Evolutionary conservation across 768 basidiomycete species (phyloP).

Genomic region (Tricholoma terreum): DNA sequence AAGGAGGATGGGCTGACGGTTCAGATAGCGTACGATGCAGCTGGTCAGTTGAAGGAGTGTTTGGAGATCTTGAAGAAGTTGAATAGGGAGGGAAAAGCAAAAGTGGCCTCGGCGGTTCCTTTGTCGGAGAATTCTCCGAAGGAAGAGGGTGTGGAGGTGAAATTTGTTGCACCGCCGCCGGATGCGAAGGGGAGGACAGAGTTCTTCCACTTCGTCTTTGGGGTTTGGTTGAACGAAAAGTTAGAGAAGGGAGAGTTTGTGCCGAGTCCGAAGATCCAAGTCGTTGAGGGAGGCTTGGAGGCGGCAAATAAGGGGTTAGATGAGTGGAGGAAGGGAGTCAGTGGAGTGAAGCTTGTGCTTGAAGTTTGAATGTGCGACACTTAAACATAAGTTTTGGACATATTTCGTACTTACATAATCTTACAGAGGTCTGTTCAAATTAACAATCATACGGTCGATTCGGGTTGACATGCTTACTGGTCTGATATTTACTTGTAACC

Average conservation of each 20-base stretch:
- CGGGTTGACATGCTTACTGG: too few relatives aligned
- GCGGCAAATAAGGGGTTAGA: background rate
- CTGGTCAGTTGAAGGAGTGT: background rate
- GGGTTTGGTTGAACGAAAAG: background rate
- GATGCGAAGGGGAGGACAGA: background rate
- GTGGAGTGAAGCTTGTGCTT: background rate
- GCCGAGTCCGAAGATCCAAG: background rate
- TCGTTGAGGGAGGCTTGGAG: background rate
- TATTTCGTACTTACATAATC: too few relatives aligned
- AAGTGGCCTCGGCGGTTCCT: background rate
- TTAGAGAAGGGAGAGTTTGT: background rate
- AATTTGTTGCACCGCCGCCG: background rate
- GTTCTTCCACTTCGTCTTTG: background rate
- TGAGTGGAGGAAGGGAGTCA: background rate
- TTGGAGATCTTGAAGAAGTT: background rate
- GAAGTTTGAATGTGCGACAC: background rate
- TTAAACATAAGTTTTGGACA: too few relatives aligned
- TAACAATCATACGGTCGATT: too few relatives aligned
- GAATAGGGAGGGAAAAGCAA: background rate
- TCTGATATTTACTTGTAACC: too few relatives aligned
- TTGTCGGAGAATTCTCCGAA: background rate
- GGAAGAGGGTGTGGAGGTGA: slow-evolving; percentile 28
- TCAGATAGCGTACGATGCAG: background rate
- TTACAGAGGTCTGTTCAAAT: too few relatives aligned
- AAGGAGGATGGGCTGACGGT: background rate